Base-by-base conservation (phyloP, 176 grass and related monocot species). In the Ananas comosus region DNA sequence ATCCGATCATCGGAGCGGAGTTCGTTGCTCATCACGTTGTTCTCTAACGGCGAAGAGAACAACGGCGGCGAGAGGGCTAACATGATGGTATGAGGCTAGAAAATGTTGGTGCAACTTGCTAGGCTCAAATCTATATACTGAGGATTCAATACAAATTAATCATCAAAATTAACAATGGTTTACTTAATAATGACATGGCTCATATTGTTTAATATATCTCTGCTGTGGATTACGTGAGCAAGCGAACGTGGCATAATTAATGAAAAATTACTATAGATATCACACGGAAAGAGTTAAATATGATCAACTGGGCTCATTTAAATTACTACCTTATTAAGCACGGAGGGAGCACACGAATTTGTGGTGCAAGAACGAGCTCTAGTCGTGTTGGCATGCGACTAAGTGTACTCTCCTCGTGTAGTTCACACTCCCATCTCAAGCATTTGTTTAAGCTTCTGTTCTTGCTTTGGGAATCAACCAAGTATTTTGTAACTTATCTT, bases 1-100 rank as follows among this genome's bases (percentile, higher is more conserved):
- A 77, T 27, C 25, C 25, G 78, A 29, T 88, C 81, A 27, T 88
- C 70, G 70, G 59, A 82, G 51, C 50, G 51, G 47, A 75, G 8
- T 2, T 50, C 64, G 19, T 42, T 54, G 73, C 17, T 11, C 14
- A 66, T 13, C 18, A 28, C 27, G 22, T 24, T 22, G 12, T 67
- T 50, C 14, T 66, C 73, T 21, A 9, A 11, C 16, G 28, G 64
- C 73, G 64, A 76, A 4, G 52, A 59, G 33, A 74, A 28, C 47
- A 23, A 9, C 18, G 13, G 53, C 28, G 56, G 54, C 13, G 71
- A 63, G 29, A 73, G 71, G n/a, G 56, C 16, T 64, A 74, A 25
- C 71, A 74, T 64, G 47, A 4, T 9, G 11, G 19, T 42, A 1
- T 42, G 5, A 3, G 1, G 7, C 52, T 56, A 6, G 13, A 16